A percentile compares a stretch with the other conserved stretches of the same genome.
These are phyloP conservation scores for Domatiomyces catenatus DNA, from an alignment of 2,329 filamentous ascomycete species.

Conservation along the genomic window DNA sequence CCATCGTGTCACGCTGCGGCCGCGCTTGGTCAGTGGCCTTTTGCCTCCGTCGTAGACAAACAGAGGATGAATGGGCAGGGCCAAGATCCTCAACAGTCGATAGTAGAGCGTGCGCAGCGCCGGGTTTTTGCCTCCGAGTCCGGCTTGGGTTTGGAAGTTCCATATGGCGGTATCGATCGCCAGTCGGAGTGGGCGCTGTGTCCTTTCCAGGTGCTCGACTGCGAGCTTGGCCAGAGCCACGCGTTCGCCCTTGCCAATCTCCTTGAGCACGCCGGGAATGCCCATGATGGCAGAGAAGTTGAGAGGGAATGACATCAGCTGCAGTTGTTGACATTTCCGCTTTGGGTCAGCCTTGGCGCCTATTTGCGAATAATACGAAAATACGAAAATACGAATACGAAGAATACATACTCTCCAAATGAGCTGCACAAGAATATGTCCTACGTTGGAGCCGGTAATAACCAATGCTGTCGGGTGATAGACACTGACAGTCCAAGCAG, in stretches of 20 bases:
- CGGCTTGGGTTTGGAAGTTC: constrained; percentile 85
- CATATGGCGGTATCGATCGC: constrained; percentile 94
- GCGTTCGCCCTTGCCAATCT: constrained; percentile 67
- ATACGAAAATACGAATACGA: too few species aligned
- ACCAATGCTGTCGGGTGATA: too few species aligned
- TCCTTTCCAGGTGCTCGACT: constrained; percentile 56
- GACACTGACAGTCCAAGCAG: too few species aligned
- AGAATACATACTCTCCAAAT: too few species aligned
- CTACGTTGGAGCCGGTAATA: too few species aligned
- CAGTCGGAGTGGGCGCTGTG: constrained; percentile 59
- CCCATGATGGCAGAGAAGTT: constrained; percentile 22
- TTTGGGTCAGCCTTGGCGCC: not conserved
- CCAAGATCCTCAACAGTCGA: constrained; percentile 61
- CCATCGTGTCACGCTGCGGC: constrained; percentile 47
- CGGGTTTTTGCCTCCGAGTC: constrained; percentile 74
- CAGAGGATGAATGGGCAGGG: constrained; percentile 65
- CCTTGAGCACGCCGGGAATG: constrained; percentile 56
- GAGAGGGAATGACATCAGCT: not conserved
- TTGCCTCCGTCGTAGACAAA: constrained; percentile 84
- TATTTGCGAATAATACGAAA: too few species aligned
- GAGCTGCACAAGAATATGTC: too few species aligned
- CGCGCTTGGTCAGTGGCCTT: constrained; percentile 76
- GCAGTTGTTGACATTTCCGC: not conserved
- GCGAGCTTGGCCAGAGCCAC: constrained; percentile 72
- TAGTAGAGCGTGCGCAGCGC: constrained; percentile 87